Conservation (phyloP, 2,329 filamentous ascomycete genomes). For the Colletotrichum abscissum region DNA sequence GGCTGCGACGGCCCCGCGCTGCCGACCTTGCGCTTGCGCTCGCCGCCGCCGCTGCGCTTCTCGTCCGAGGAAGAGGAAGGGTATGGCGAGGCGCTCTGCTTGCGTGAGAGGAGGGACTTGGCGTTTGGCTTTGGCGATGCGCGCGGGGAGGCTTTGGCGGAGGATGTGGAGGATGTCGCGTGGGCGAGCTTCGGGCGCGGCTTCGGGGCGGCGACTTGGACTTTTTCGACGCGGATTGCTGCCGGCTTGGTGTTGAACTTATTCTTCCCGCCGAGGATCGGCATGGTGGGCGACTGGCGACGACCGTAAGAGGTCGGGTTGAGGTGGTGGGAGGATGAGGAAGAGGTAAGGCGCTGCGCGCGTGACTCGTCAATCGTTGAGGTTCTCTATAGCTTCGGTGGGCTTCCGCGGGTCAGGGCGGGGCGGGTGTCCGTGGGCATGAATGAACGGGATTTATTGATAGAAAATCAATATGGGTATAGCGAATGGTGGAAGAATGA, state of each 20-base stretch:
- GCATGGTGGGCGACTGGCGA: conserved; percentile 36
- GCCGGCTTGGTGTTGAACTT: conserved; percentile 64
- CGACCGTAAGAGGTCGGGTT: background rate
- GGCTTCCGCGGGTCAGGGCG: background rate
- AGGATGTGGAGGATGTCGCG: conserved; percentile 45
- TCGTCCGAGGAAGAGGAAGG: conserved; percentile 48
- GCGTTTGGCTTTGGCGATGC: conserved; percentile 52
- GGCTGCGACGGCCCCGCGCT: conserved; percentile 33
- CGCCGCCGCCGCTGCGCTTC: conserved; percentile 10
- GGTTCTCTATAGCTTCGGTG: background rate
- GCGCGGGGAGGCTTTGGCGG: conserved; percentile 48
- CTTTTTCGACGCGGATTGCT: conserved; percentile 64
- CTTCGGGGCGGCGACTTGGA: conserved; percentile 53
- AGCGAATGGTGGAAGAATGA: background rate
- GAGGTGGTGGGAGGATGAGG: background rate
- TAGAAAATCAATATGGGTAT: background rate
- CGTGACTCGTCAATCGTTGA: background rate
- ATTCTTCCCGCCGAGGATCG: conserved; percentile 55
- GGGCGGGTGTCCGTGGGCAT: background rate
- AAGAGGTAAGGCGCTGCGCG: background rate
- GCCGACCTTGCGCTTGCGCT: conserved; percentile 35
- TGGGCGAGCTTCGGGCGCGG: conserved; percentile 50
- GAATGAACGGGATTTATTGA: conserved; percentile 2
- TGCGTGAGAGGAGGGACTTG: conserved; percentile 41
- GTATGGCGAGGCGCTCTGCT: conserved; percentile 56